These are phyloP conservation scores for Zygosaccharomyces lentus DNA, from an alignment of 805 yeast species.

Conservation along the genomic window DNA sequence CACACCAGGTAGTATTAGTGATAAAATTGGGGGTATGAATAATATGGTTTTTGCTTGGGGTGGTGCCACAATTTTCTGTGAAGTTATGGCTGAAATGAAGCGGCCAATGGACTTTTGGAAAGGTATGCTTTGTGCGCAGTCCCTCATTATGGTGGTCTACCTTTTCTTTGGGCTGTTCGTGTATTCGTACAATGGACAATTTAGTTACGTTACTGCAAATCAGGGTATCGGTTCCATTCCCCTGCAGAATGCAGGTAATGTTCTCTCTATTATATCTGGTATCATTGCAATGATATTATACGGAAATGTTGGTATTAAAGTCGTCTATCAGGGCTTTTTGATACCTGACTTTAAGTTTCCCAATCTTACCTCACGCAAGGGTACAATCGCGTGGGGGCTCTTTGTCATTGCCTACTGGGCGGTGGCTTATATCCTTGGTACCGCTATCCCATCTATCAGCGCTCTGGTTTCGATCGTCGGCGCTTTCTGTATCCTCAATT, in stretches of 20 bases:
- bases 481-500: slow-evolving; percentile 43
- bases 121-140: slow-evolving; percentile 43
- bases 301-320: slow-evolving; percentile 46
- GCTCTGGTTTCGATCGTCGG: slow-evolving; percentile 39
- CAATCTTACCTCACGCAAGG: slow-evolving; percentile 32
- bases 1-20: slow-evolving; percentile 28
- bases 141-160: slow-evolving; percentile 39
- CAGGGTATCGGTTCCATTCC: slow-evolving; percentile 39
- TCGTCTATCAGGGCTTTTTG: slow-evolving; percentile 40
- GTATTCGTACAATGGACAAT: slow-evolving; percentile 46
- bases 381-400: slow-evolving; percentile 37
- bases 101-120: slow-evolving; percentile 48
- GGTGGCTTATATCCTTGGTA: slow-evolving; percentile 40
- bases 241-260: slow-evolving; percentile 38
- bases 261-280: slow-evolving; percentile 38
- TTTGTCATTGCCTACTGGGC: slow-evolving; percentile 42
- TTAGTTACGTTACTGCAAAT: slow-evolving; percentile 41
- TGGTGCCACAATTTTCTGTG: slow-evolving; percentile 48
- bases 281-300: slow-evolving; percentile 44
- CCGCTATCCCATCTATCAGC: slow-evolving; percentile 43
- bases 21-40: slow-evolving; percentile 39
- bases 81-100: slow-evolving; percentile 46
- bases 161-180: slow-evolving; percentile 42
- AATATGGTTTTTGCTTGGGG: slow-evolving; percentile 48
- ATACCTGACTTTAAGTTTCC: slow-evolving; percentile 35